Conservation (phyloP, 2,329 filamentous ascomycete genomes). For the Pseudopyrenochaeta lycopersici region DNA sequence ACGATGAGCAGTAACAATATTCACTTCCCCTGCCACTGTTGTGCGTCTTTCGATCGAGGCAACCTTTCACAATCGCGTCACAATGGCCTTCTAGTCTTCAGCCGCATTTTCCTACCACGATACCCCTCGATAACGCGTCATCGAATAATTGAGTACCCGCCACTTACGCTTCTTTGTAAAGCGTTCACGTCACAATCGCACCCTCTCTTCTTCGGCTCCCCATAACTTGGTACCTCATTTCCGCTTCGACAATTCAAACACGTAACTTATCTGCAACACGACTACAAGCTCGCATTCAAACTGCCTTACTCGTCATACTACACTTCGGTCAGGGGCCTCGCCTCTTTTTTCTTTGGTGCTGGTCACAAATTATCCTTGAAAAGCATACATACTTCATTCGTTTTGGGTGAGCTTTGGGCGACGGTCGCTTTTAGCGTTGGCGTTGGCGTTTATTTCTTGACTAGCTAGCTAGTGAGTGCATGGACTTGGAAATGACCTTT, state of each 20-base stretch:
- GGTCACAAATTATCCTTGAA: conserved; percentile 16
- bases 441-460: conserved; percentile 10
- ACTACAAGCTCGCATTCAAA: not conserved
- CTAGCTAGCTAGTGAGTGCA: too few species aligned
- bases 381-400: conserved; percentile 15
- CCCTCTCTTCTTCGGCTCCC: not conserved
- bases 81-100: not conserved
- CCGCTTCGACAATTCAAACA: not conserved
- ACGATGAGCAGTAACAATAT: conserved; percentile 25
- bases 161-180: not conserved
- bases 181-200: not conserved
- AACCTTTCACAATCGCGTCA: too few species aligned
- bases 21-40: not conserved
- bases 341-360: conserved; percentile 14
- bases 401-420: conserved; percentile 4
- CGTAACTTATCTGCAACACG: not conserved
- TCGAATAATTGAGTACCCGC: conserved; percentile 1
- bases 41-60: conserved; percentile 10
- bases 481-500: not conserved
- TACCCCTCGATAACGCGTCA: conserved; percentile 26
- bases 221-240: too few species aligned
- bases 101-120: conserved; percentile 23
- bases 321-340: not conserved
- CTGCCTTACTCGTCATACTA: not conserved
- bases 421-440: conserved; percentile 25